A percentile compares a stretch with the other conserved stretches of the same genome.
Evolutionary conservation across 257 asterid species (phyloP).

Genomic region (Verbascum thapsus): DNA sequence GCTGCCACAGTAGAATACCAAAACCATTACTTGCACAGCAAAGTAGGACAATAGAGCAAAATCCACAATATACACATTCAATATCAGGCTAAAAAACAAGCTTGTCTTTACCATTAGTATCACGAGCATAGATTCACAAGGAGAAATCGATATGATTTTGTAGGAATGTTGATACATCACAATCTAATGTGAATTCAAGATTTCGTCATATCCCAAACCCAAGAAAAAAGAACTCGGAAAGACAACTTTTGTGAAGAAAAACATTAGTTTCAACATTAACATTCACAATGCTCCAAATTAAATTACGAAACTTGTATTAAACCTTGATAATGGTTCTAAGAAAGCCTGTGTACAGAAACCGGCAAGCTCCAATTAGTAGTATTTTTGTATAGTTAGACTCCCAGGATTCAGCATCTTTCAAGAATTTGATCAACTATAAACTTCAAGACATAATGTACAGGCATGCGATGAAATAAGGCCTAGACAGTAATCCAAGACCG

Average conservation of each 20-base stretch:
- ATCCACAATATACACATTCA: background rate
- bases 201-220: too few species aligned
- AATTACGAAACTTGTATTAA: slow-evolving; percentile 15
- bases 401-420: slow-evolving; percentile 19
- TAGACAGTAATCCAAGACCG: background rate
- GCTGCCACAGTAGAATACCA: slow-evolving; percentile 47
- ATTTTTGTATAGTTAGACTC: background rate
- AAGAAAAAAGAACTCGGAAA: too few species aligned
- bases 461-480: slow-evolving; percentile 3
- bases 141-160: background rate
- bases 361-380: background rate
- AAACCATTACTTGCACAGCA: background rate
- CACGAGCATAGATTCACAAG: background rate
- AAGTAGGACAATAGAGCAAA: background rate
- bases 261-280: background rate
- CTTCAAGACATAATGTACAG: background rate
- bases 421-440: background rate
- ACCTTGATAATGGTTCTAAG: background rate
- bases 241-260: background rate
- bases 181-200: background rate
- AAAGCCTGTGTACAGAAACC: background rate
- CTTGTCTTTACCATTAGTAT: background rate
- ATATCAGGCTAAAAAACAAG: background rate
- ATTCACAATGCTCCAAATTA: background rate
- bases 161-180: background rate